Evolutionary conservation across 345 rosid species (phyloP), one percentile per base, ranked within the genome.

Genomic region (Aegle marmelos): DNA sequence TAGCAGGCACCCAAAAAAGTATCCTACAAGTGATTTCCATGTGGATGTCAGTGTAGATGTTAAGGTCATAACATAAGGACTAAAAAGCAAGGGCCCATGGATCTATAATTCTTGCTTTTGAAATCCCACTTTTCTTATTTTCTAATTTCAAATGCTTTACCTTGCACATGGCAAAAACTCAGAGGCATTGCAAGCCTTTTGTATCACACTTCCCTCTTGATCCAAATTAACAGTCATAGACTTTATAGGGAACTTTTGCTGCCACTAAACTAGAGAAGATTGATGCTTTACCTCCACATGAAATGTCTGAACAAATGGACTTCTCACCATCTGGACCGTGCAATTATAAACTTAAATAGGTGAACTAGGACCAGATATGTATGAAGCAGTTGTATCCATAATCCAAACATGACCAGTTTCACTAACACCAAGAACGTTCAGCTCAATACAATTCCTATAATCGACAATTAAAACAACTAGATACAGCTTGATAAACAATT

Each of bases 141-240:
- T 31, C 68, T 34, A n/a, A 59, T 28, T 62, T 31, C 1, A 34
- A 70, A n/a, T 24, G 41, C 71, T 62, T 76, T 22, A 73, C 50
- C 68, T 62, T 60, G 73, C 69, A 79, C 24, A 39, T 75, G 73
- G 54, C 37, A 65, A 74, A 77, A 70, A 66, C 79, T 50, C 37
- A 59, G 64, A 74, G 58, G 71, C 77, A 63, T 53, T 16, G 67
- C 28, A 56, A 4, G 33, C 63, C 61, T 64, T 66, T 48, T 58
- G 68, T 34, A 41, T 45, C 13, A 68, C 37, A 73, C 6, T 68
- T 64, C 27, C 68, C 33, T 67, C 37, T 9, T 24, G 14, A 66
- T 25, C 72, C 60, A n/a, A 27, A n/a, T 22, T 21, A 10, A 50
- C 1, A 39, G 45, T 39, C 45, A 39, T 39, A 24, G 2, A n/a